Percentiles rank a stretch among this genome's conserved stretches.
Evolutionary conservation across 208 protist genomes (phyloP).

Genomic region (Leishmania lainsoni): DNA sequence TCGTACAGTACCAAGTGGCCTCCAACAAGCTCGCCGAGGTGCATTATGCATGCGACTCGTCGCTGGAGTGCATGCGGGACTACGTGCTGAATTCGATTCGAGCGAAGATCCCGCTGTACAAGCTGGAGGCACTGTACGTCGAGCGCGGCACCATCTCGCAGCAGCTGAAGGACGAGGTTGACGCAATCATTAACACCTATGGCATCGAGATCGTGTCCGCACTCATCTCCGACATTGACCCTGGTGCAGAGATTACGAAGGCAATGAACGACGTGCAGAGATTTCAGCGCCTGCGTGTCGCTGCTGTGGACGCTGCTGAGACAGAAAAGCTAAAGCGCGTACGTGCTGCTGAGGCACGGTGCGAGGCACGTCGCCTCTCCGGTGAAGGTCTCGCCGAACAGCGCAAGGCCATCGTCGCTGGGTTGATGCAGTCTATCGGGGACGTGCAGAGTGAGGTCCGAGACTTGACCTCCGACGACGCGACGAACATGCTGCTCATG

Average conservation of each 20-base stretch:
- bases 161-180: conserved; percentile 71
- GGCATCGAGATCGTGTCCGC: conserved; percentile 75
- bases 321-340: conserved; percentile 71
- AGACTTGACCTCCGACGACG: conserved; percentile 47
- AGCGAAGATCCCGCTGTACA: conserved; percentile 73
- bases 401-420: conserved; percentile 72
- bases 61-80: conserved; percentile 49
- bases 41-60: conserved; percentile 53
- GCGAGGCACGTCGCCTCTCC: conserved; percentile 61
- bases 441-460: conserved; percentile 49
- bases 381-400: conserved; percentile 65
- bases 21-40: conserved; percentile 38
- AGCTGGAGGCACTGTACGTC: conserved; percentile 80
- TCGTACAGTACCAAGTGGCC: conserved; percentile 64
- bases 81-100: conserved; percentile 78
- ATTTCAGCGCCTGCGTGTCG: conserved; percentile 71
- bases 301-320: conserved; percentile 76
- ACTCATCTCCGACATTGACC: conserved; percentile 81
- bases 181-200: conserved; percentile 56
- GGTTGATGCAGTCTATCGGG: conserved; percentile 59
- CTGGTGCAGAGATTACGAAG: conserved; percentile 48
- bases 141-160: conserved; percentile 77
- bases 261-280: conserved; percentile 85
- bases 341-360: conserved; percentile 74
- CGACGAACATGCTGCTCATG: conserved; percentile 75